These are phyloP conservation scores for Diplotaxis tenuifolia DNA, from an alignment of 345 rosid genomes.

Conservation along the genomic window DNA sequence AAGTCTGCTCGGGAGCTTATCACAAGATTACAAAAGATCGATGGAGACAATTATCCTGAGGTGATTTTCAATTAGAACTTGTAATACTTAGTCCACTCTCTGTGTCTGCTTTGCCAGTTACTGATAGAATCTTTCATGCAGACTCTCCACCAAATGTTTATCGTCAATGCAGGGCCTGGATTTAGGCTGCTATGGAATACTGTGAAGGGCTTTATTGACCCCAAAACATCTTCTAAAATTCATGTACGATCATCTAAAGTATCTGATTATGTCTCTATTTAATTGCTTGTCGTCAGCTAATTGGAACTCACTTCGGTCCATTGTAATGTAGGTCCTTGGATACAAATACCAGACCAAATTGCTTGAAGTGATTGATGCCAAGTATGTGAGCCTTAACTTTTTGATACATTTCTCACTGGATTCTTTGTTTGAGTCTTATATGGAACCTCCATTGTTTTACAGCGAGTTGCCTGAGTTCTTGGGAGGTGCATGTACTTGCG, in stretches of 20 bases:
- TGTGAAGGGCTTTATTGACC: conserved; percentile 85
- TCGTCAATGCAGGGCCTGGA: conserved; percentile 96
- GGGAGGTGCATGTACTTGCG: conserved; percentile 40
- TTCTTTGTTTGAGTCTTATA: background rate
- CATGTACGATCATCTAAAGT: conserved; percentile 60
- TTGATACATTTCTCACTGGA: background rate
- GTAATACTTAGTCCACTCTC: conserved; percentile 43
- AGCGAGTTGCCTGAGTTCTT: conserved; percentile 43
- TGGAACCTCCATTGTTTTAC: background rate
- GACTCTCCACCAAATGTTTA: conserved; percentile 98
- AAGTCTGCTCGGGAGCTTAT: conserved; percentile 95
- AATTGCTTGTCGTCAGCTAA: background rate
- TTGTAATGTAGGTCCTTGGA: conserved; percentile 76
- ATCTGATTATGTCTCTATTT: background rate
- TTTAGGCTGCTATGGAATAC: conserved; percentile 93
- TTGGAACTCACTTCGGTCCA: background rate
- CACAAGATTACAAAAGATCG: conserved; percentile 85
- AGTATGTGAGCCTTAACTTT: conserved; percentile 41
- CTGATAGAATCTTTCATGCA: conserved; percentile 47
- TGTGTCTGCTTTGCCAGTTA: conserved; percentile 61
- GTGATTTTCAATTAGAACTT: conserved; percentile 38
- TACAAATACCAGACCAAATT: conserved; percentile 88
- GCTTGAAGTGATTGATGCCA: conserved; percentile 91
- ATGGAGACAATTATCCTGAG: conserved; percentile 99
- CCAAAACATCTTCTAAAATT: conserved; percentile 92